Evolutionary conservation across 2,329 filamentous ascomycete species (phyloP).

Genomic region (Thermomyces lanuginosus): DNA sequence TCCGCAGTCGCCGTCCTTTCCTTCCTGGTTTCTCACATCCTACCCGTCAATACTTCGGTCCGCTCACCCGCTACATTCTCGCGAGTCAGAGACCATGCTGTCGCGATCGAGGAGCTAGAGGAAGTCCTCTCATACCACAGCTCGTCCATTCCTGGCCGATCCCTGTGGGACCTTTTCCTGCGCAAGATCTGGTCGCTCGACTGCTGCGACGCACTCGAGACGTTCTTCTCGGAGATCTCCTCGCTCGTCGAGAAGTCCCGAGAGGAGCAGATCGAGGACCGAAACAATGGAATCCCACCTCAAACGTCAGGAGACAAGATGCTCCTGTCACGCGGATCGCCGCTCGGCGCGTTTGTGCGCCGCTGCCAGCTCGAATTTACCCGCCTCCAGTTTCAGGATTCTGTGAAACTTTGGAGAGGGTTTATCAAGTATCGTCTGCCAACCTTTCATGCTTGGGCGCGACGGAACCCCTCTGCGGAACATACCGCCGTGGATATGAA

Average conservation of each 20-base stretch:
- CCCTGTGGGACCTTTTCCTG: slow-evolving; percentile 78
- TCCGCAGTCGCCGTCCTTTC: slow-evolving; percentile 62
- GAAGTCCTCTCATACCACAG: slow-evolving; percentile 28
- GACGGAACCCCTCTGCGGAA: slow-evolving; percentile 32
- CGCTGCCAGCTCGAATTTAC: slow-evolving; percentile 64
- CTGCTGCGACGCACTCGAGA: slow-evolving; percentile 63
- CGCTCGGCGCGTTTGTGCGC: slow-evolving; percentile 66
- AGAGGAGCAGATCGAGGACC: slow-evolving; percentile 42
- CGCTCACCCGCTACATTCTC: slow-evolving; percentile 9
- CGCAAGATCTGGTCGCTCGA: slow-evolving; percentile 69
- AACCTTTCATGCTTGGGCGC: slow-evolving; percentile 47
- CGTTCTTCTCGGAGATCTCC: slow-evolving; percentile 50
- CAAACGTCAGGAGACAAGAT: slow-evolving; percentile 33
- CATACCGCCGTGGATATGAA: slow-evolving; percentile 45
- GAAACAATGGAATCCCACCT: slow-evolving; percentile 36
- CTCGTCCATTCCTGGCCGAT: slow-evolving; percentile 51
- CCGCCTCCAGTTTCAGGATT: slow-evolving; percentile 63
- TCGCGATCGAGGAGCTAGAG: slow-evolving; percentile 33
- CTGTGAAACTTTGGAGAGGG: slow-evolving; percentile 60
- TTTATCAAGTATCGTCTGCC: slow-evolving; percentile 69
- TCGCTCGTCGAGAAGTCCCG: slow-evolving; percentile 45
- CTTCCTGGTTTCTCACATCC: slow-evolving; percentile 58
- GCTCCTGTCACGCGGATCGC: slow-evolving; percentile 54
- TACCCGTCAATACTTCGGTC: slow-evolving; percentile 26
- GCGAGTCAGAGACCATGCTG: slow-evolving; percentile 16